These are phyloP conservation scores for Blastomyces percursus DNA, from an alignment of 2,329 filamentous ascomycete species.

Conservation along the genomic window DNA sequence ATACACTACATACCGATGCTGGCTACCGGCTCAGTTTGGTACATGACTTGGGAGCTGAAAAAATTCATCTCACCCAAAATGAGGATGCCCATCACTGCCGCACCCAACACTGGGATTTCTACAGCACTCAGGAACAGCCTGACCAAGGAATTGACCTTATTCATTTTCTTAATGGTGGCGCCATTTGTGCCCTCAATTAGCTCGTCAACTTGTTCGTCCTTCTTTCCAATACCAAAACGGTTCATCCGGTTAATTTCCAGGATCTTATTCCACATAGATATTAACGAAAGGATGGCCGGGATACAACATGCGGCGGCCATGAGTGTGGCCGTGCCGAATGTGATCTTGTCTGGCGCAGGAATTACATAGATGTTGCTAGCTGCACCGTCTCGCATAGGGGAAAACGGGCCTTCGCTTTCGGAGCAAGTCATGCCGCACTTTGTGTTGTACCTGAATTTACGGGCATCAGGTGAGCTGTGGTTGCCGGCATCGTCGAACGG, in stretches of 20 bases:
- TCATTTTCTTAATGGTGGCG: constrained; percentile 43
- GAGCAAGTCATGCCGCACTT: constrained; percentile 43
- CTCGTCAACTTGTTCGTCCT: constrained; percentile 25
- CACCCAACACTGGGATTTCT: constrained; percentile 49
- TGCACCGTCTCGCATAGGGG: constrained; percentile 45
- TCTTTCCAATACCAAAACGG: constrained; percentile 27
- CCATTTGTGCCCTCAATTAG: constrained; percentile 45
- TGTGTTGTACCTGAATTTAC: constrained; percentile 37
- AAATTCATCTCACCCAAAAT: constrained; percentile 55
- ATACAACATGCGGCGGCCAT: constrained; percentile 55
- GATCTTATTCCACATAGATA: constrained; percentile 55
- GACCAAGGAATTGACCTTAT: constrained; percentile 27
- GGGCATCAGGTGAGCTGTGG: constrained; percentile 26
- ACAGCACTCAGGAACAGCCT: constrained; percentile 32
- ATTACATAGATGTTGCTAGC: constrained; percentile 54
- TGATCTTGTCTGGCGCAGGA: constrained; percentile 45
- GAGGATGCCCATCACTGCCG: constrained; percentile 48
- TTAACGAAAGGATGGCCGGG: constrained; percentile 50
- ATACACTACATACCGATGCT: constrained; percentile 44
- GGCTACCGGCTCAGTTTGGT: constrained; percentile 51
- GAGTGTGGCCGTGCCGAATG: constrained; percentile 50
- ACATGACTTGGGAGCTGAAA: constrained; percentile 45
- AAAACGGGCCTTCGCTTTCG: constrained; percentile 38
- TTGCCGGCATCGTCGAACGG: constrained; percentile 29
- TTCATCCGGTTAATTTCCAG: constrained; percentile 50